phyloP scores from a whole-genome alignment of 2,329 filamentous ascomycete species.

The Blastomyces parvus region DNA sequence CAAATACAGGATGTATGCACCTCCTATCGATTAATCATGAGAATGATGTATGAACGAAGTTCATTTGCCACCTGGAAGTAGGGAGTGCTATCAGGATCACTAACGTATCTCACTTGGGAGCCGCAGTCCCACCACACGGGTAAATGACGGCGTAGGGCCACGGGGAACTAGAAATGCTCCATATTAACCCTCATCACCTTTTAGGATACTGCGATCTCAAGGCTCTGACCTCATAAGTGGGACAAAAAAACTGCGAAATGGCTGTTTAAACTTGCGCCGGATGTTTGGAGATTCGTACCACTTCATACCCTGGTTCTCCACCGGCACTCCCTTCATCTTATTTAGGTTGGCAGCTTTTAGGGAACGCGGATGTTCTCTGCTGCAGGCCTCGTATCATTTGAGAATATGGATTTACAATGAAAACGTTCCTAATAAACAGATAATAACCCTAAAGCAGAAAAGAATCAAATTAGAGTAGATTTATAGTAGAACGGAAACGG shows the following conservation, averaged over 20 bases:
- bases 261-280: background rate
- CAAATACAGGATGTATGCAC: no score
- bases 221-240: background rate
- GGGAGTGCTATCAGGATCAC: background rate
- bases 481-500: background rate
- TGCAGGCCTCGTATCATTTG: background rate
- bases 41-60: no score
- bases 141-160: background rate
- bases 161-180: background rate
- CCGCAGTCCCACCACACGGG: background rate
- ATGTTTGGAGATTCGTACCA: background rate
- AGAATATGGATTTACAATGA: background rate
- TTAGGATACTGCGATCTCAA: background rate
- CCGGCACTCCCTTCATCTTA: background rate
- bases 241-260: no score
- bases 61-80: no score
- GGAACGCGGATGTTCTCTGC: background rate
- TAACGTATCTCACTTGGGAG: background rate
- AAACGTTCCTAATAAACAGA: background rate
- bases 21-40: no score
- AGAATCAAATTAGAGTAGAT: no score
- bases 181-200: background rate
- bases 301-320: background rate
- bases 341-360: no score
- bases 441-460: background rate